These are phyloP conservation scores for Piper betle DNA, from an alignment of 164 flowering plant species.

Conservation along the genomic window DNA sequence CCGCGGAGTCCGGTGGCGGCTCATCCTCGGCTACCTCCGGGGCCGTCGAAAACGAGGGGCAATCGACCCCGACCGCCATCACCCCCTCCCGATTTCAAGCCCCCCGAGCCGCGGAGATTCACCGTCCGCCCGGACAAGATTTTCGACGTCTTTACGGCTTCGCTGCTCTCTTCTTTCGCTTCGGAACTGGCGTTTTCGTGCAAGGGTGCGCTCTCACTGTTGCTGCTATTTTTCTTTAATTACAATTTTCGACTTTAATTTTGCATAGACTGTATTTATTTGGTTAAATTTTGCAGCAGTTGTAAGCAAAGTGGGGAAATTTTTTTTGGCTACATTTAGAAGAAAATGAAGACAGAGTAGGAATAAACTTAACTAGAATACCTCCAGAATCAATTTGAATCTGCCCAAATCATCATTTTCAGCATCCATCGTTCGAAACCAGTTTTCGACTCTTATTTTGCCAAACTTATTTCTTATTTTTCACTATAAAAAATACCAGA, in stretches of 20 bases:
- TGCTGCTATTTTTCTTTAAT: not conserved
- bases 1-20: constrained; percentile 19
- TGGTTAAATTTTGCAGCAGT: not conserved
- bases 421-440: not conserved
- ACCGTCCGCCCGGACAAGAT: constrained; percentile 51
- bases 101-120: constrained; percentile 73
- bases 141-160: constrained; percentile 53
- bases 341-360: not conserved
- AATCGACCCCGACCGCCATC: constrained; percentile 9
- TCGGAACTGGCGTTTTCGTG: constrained; percentile 69
- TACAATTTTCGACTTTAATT: not conserved
- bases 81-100: constrained; percentile 75
- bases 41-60: constrained; percentile 1
- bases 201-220: constrained; percentile 38
- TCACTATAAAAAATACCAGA: too few relatives aligned
- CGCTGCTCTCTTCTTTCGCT: constrained; percentile 60
- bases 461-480: too few relatives aligned
- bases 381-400: not conserved
- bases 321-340: not conserved
- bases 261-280: not conserved
- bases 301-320: not conserved
- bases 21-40: constrained; percentile 15
- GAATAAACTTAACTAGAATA: too few relatives aligned
- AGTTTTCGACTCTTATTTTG: not conserved
- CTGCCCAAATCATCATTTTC: not conserved